A percentile compares a stretch with the other conserved stretches of the same genome.
These are phyloP conservation scores for Euphrasia arctica DNA, from an alignment of 305 asterid species.

Conservation along the genomic window DNA sequence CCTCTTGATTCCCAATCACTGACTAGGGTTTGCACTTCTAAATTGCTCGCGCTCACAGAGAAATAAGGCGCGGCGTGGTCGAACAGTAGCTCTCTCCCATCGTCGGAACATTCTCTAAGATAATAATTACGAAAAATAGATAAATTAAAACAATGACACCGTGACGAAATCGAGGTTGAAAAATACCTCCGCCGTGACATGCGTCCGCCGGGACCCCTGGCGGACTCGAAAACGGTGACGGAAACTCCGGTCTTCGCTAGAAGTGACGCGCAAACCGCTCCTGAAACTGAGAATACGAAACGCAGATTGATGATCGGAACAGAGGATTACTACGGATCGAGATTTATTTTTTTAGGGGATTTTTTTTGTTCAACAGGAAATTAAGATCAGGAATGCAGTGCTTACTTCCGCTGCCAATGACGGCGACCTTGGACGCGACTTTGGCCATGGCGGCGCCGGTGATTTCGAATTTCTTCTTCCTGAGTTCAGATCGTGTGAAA, in stretches of 20 bases:
- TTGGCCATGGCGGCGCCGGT: constrained; percentile 45
- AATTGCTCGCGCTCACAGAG: constrained; percentile 42
- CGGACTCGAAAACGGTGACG: constrained; percentile 81
- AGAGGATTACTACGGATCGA: constrained; percentile 1
- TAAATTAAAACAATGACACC: background rate
- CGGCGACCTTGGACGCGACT: constrained; percentile 70
- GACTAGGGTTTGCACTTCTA: constrained; percentile 59
- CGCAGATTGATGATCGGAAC: background rate
- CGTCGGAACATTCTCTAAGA: constrained; percentile 59
- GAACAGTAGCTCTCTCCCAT: constrained; percentile 74
- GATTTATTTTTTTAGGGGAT: background rate
- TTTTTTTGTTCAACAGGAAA: background rate
- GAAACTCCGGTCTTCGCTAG: constrained; percentile 76
- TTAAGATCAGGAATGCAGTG: background rate
- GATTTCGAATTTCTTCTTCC: background rate
- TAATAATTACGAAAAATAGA: constrained; percentile 13
- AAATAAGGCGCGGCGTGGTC: constrained; percentile 91
- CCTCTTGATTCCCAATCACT: constrained; percentile 83
- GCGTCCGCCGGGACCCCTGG: constrained; percentile 93
- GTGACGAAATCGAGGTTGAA: background rate
- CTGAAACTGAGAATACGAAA: constrained; percentile 59
- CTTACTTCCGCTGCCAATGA: constrained; percentile 90
- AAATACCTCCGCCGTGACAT: constrained; percentile 90
- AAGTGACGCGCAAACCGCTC: constrained; percentile 84
- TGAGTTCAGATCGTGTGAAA: background rate